phyloP scores from a whole-genome alignment of 2,329 filamentous ascomycete species.

The Ophiocordyceps camponoti-rufipedis region DNA sequence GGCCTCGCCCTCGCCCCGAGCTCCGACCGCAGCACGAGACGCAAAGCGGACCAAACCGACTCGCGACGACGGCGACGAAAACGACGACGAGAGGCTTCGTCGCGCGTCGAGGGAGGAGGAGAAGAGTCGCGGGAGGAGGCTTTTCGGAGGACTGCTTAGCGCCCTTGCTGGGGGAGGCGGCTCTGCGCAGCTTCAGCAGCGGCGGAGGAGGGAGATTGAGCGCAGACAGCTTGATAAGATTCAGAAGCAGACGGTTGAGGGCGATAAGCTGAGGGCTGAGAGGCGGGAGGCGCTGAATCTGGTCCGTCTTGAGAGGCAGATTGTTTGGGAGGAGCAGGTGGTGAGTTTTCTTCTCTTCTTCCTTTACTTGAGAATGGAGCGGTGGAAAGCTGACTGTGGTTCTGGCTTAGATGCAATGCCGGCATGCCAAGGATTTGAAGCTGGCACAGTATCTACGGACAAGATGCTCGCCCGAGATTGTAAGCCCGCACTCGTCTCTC shows the following conservation, averaged over 20 bases:
- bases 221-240: constrained; percentile 62
- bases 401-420: constrained; percentile 48
- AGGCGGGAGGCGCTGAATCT: constrained; percentile 43
- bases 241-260: constrained; percentile 53
- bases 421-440: constrained; percentile 54
- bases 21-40: background rate
- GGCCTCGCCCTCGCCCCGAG: background rate
- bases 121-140: constrained; percentile 63
- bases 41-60: background rate
- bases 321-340: constrained; percentile 55
- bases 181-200: constrained; percentile 56
- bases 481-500: constrained; percentile 24
- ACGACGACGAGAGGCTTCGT: background rate
- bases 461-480: constrained; percentile 50
- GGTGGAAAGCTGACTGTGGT: background rate
- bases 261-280: constrained; percentile 47
- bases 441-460: constrained; percentile 60
- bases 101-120: constrained; percentile 48
- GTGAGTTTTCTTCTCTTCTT: constrained; percentile 29
- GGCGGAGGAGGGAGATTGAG: constrained; percentile 63
- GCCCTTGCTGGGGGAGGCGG: constrained; percentile 28
- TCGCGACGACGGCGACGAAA: background rate
- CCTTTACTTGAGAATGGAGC: background rate
- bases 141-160: constrained; percentile 69
- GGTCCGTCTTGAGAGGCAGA: constrained; percentile 50